Base-by-base conservation (phyloP, 495 filamentous ascomycete species). In the Neurospora pannonica region DNA sequence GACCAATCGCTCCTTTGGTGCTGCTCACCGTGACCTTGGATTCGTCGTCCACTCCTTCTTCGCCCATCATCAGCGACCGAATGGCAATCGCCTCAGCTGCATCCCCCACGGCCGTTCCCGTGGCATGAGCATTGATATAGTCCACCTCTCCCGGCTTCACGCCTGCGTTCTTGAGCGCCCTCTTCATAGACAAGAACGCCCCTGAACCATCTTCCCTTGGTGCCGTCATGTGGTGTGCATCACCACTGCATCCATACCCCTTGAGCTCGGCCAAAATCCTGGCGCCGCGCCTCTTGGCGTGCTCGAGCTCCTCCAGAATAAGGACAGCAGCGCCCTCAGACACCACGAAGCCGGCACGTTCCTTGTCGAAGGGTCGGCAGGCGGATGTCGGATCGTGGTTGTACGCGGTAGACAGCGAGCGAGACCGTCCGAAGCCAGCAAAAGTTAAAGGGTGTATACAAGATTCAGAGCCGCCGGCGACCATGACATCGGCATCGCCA, bases 101-200 rank as follows among this genome's bases (percentile, higher is more conserved):
- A 83, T 99, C 96, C 0, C 96, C 96, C 5, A 97, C 86, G 11
- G 85, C 76, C 1, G 96, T 99, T 9, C 91, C 92, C 1, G 96
- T 98, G 5, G 94, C 96, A 82, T 99, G 96, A 3, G 96, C 96
- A 79, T 98, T 99, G 78, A 99, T 88, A 81, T 99, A 99, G 78
- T 95, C 94, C 0, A 99, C 92, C 38, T 88, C 83, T 2, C 76
- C 79, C 8, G 96, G 95, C 74, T 83, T 84, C 2, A 97, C 74
- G 6, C 85, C 82, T 2, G 94, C 94, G 80, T 94, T 88, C 76
- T 87, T 89, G 73, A 99, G 82, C 5, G 95, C 93, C 75, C 89
- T 89, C 77, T 89, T 92, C 96, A 98, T 99, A 7, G 94, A 92
- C 70, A 93, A 83, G 17, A 88, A 87, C 0, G 96, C 94, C 0